Base-by-base conservation (phyloP, 176 grass and related monocot genomes). In the Eragrostis nindensis region DNA sequence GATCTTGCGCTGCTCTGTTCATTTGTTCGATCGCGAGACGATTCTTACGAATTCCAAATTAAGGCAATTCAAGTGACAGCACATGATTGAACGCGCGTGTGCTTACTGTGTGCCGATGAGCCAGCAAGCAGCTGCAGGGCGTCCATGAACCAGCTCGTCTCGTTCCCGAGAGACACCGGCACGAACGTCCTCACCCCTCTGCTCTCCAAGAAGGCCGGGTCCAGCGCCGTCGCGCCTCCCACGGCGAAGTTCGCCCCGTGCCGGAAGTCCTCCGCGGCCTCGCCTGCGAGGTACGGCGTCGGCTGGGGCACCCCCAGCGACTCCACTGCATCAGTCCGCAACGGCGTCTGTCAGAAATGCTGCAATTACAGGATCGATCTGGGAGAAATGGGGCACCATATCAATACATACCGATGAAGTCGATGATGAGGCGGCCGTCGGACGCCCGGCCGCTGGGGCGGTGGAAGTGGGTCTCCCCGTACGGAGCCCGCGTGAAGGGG, bases 201-300 rank as follows among this genome's bases (percentile, higher is more conserved):
- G 59, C 81, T 50, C 80, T 48, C 36, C 26, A 96, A 90, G 83
- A 86, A 96, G 6, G 22, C 57, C 38, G 54, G n/a, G 24, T 82
- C 82, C 3, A 87, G 52, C n/a, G 93, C 90, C 6, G 93, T 92
- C 0, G 93, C 93, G 22, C 93, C 90, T 11, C 75, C 90, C 12
- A 90, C 90, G 1, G 85, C 93, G 8, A 97, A 91, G 74, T 93
- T 97, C 8, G 74, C 88, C 12, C 94, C 94, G 17, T 81, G 75
- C 5, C 61, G 66, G 77, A 90, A 97, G 40, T 87, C 83, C 25
- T 74, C 77, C 6, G 86, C 69, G 6, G 48, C 45, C 63, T 83
- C 61, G 15, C 94, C 94, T 22, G 80, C 94, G 3, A 97, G 86
- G 71, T 91, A 97, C 21, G 94, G 90, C 15, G 63, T 77, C 26